Conservation (phyloP, 768 basidiomycete genomes). For the Tylopilus vinaceipallidus region DNA sequence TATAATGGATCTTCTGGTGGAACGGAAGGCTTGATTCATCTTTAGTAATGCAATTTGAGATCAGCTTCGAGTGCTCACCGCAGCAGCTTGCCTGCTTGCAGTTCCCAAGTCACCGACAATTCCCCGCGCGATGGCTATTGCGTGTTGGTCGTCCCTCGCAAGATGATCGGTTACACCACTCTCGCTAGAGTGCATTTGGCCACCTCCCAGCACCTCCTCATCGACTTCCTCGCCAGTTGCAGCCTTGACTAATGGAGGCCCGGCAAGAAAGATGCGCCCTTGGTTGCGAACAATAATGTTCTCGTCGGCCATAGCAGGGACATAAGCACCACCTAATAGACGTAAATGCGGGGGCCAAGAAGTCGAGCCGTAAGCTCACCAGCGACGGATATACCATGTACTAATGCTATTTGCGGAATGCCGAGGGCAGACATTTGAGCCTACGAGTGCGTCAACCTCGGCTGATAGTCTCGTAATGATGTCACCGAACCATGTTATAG, state of each 20-base stretch:
- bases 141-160: constrained; percentile 82
- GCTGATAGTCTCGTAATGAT: background rate
- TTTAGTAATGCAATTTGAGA: constrained; percentile 9
- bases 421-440: constrained; percentile 91
- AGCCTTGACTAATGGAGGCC: constrained; percentile 92
- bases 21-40: constrained; percentile 48
- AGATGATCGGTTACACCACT: constrained; percentile 91
- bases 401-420: constrained; percentile 89
- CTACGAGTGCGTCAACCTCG: constrained; percentile 37
- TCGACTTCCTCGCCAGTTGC: constrained; percentile 93
- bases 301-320: constrained; percentile 96
- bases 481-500: constrained; percentile 79
- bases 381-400: constrained; percentile 93
- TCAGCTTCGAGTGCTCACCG: constrained; percentile 41
- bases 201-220: constrained; percentile 89
- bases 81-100: constrained; percentile 48
- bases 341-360: constrained; percentile 4
- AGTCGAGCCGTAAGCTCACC: constrained; percentile 37
- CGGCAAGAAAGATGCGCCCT: constrained; percentile 91
- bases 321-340: constrained; percentile 77
- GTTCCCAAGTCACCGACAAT: constrained; percentile 77
- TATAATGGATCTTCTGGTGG: constrained; percentile 73
- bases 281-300: constrained; percentile 89
- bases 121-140: constrained; percentile 72
- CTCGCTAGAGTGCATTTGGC: constrained; percentile 87